phyloP scores from a whole-genome alignment of 106 monocot genomes.

The Acorus calamus region DNA sequence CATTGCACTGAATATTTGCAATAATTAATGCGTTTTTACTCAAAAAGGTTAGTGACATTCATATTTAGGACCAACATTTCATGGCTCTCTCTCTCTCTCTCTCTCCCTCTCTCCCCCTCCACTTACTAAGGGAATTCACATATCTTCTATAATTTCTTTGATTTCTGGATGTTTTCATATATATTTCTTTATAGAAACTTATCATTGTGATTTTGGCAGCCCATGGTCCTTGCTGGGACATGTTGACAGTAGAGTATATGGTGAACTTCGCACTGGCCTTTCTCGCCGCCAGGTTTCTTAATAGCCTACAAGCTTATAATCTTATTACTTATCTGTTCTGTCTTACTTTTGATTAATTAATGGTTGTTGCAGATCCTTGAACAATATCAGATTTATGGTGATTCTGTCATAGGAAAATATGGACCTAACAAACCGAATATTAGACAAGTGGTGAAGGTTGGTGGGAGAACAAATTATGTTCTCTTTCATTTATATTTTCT shows the following conservation, averaged over 20 bases:
- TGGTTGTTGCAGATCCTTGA: constrained; percentile 55
- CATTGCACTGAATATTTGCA: too few relatives aligned
- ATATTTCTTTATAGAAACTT: background rate
- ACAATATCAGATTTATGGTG: constrained; percentile 72
- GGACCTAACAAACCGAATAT: constrained; percentile 49
- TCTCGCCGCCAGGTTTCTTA: constrained; percentile 71
- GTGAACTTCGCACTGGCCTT: constrained; percentile 16
- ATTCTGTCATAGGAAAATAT: constrained; percentile 40
- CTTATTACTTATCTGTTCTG: background rate
- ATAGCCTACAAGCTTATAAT: background rate
- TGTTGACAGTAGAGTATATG: constrained; percentile 68
- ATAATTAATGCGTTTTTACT: too few relatives aligned
- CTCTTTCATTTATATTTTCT: too few relatives aligned
- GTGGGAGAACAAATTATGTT: too few relatives aligned
- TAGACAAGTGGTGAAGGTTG: constrained; percentile 84
- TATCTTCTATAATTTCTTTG: background rate
- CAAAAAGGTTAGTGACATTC: too few relatives aligned
- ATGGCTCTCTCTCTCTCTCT: too few relatives aligned
- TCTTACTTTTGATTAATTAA: constrained; percentile 2
- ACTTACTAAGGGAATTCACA: too few relatives aligned
- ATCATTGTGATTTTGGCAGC: constrained; percentile 27
- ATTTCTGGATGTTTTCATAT: background rate
- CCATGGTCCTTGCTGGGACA: constrained; percentile 76
- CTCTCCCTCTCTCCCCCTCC: too few relatives aligned
- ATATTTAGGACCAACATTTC: too few relatives aligned